phyloP scores from a whole-genome alignment of 768 basidiomycete genomes.

The Kwoniella dejecticola region DNA sequence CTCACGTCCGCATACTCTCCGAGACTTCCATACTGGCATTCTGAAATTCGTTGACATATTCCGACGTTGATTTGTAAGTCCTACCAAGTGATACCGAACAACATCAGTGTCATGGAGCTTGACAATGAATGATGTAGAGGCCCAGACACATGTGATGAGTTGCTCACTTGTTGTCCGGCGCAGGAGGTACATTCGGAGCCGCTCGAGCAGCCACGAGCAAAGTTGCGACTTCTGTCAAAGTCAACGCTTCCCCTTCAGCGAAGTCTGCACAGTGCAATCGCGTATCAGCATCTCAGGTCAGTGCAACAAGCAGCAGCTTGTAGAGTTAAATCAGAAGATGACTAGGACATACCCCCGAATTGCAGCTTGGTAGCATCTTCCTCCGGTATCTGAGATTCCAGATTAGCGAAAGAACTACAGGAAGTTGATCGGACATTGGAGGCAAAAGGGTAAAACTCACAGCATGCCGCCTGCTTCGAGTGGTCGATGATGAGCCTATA shows the following conservation, averaged over 20 bases:
- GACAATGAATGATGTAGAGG: neutral
- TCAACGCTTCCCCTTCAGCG: constrained; percentile 49
- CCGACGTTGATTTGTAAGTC: constrained; percentile 44
- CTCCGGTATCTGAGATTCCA: constrained; percentile 33
- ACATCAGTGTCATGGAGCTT: neutral
- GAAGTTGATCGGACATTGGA: too few relatives aligned
- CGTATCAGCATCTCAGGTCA: too few relatives aligned
- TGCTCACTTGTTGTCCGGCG: constrained; percentile 52
- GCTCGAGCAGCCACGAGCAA: constrained; percentile 31
- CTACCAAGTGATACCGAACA: constrained; percentile 14
- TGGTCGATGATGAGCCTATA: constrained; percentile 11
- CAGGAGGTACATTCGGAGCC: constrained; percentile 36
- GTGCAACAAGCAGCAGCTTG: too few relatives aligned
- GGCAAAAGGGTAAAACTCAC: constrained; percentile 14
- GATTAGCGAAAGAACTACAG: too few relatives aligned
- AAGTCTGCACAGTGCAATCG: constrained; percentile 26
- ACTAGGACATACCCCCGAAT: constrained; percentile 43
- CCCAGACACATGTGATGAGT: neutral
- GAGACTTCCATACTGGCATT: constrained; percentile 40
- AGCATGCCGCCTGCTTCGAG: constrained; percentile 15
- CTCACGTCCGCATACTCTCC: constrained; percentile 46
- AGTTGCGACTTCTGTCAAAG: constrained; percentile 41
- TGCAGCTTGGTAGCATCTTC: constrained; percentile 53
- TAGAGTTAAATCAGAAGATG: neutral
- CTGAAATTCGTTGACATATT: constrained; percentile 46